Evolutionary conservation across 768 basidiomycete genomes (phyloP).

Genomic region (Hemileccinum rubropunctum): DNA sequence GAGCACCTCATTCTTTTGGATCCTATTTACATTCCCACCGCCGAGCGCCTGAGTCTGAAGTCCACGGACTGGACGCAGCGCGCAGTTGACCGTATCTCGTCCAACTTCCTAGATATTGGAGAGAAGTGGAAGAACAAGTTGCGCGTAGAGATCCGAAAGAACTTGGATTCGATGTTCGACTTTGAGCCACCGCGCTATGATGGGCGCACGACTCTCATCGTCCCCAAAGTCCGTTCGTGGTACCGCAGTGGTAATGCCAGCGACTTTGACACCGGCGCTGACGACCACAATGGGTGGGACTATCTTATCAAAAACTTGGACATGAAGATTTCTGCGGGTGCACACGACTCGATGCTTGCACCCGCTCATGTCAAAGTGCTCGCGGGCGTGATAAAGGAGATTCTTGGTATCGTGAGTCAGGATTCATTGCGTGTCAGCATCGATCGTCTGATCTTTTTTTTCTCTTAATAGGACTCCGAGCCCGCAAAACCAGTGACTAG

Average conservation of each 20-base stretch:
- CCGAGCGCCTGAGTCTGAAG: conserved; percentile 28
- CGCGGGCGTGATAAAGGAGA: conserved; percentile 22
- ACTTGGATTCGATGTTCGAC: conserved; percentile 33
- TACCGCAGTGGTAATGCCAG: conserved; percentile 29
- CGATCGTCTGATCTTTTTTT: background rate
- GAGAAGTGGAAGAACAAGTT: conserved; percentile 31
- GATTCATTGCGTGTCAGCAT: background rate
- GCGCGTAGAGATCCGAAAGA: conserved; percentile 31
- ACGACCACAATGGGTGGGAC: conserved; percentile 33
- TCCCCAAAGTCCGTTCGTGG: conserved; percentile 33
- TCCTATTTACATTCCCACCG: conserved; percentile 28
- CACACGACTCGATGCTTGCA: conserved; percentile 33
- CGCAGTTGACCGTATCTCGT: conserved; percentile 29
- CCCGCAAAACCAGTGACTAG: no score
- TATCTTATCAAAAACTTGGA: conserved; percentile 24
- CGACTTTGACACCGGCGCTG: conserved; percentile 29
- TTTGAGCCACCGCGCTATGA: conserved; percentile 27
- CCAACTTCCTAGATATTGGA: conserved; percentile 32
- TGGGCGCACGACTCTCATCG: conserved; percentile 23
- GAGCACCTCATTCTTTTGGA: conserved; percentile 28
- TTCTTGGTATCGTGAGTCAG: conserved; percentile 13
- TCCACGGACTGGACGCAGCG: conserved; percentile 31
- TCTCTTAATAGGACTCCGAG: no score
- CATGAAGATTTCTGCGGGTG: conserved; percentile 26
- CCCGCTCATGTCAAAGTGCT: conserved; percentile 32